Evolutionary conservation across 2,329 filamentous ascomycete genomes (phyloP).

Genomic region (Fusarium nanum): DNA sequence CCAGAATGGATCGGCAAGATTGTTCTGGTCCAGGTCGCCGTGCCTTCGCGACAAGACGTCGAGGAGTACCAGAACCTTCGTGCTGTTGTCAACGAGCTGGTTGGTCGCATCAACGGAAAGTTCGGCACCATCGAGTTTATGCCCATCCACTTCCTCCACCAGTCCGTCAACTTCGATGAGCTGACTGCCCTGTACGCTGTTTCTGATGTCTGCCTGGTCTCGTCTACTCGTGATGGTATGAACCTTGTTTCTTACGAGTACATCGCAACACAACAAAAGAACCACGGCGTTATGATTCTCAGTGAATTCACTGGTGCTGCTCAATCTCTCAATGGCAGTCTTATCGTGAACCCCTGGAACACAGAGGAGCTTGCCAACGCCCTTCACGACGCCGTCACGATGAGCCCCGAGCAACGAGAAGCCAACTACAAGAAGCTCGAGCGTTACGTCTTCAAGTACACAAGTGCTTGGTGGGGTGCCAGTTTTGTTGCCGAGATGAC

Average conservation of each 20-base stretch:
- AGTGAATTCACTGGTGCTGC: conserved; percentile 97
- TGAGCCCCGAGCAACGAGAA: conserved; percentile 88
- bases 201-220: conserved; percentile 91
- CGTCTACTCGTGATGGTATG: conserved; percentile 98
- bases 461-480: conserved; percentile 95
- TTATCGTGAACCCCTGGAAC: conserved; percentile 99
- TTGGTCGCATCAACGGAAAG: conserved; percentile 95
- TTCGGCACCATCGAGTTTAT: conserved; percentile 98
- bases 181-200: conserved; percentile 93
- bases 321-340: conserved; percentile 90
- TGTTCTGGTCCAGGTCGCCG: conserved; percentile 93
- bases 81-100: conserved; percentile 94
- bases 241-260: conserved; percentile 99
- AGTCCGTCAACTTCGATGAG: conserved; percentile 94
- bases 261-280: conserved; percentile 90
- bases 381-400: conserved; percentile 96
- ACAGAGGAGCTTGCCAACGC: conserved; percentile 94
- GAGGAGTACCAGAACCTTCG: conserved; percentile 98
- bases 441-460: conserved; percentile 97
- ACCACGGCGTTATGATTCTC: conserved; percentile 92
- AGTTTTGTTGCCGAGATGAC: conserved; percentile 88
- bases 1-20: conserved; percentile 99
- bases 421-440: conserved; percentile 92
- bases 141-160: conserved; percentile 98
- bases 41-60: conserved; percentile 93